A percentile compares a stretch with the other conserved stretches of the same genome.
phyloP scores from a whole-genome alignment of 2,329 filamentous ascomycete genomes.

The Beauveria medogensis region DNA sequence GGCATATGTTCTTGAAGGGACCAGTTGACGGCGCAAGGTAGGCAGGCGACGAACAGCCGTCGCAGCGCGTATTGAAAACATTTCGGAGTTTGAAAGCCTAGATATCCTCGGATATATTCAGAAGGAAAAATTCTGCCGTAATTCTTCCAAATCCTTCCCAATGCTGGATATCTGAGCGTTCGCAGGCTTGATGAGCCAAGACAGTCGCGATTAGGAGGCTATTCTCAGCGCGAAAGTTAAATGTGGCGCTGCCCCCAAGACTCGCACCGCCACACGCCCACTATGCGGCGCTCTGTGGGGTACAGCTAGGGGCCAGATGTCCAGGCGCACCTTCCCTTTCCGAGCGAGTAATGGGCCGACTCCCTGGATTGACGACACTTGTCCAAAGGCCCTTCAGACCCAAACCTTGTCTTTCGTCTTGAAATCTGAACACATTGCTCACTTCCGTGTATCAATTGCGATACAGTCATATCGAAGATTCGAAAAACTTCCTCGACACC shows the following conservation, averaged over 20 bases:
- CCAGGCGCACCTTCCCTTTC: constrained; percentile 4
- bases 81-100: not conserved
- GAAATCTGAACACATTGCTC: constrained; percentile 1
- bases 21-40: not conserved
- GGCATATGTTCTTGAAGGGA: constrained; percentile 1
- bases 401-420: not conserved
- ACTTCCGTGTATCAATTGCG: not conserved
- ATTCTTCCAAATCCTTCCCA: too few relatives aligned
- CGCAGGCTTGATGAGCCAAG: not conserved
- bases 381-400: constrained; percentile 10
- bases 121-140: not conserved
- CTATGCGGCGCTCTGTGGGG: constrained; percentile 5
- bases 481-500: not conserved
- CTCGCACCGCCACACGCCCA: not conserved
- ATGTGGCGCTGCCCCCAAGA: not conserved
- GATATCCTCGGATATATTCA: too few relatives aligned
- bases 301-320: constrained; percentile 1
- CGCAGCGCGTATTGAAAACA: constrained; percentile 6
- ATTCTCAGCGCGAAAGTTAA: not conserved
- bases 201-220: not conserved
- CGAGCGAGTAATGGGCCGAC: not conserved
- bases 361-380: constrained; percentile 16
- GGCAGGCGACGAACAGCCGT: not conserved
- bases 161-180: not conserved
- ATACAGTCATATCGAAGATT: constrained; percentile 3